Base-by-base conservation (phyloP, 208 protist genomes). In the Porcisia deanei region DNA sequence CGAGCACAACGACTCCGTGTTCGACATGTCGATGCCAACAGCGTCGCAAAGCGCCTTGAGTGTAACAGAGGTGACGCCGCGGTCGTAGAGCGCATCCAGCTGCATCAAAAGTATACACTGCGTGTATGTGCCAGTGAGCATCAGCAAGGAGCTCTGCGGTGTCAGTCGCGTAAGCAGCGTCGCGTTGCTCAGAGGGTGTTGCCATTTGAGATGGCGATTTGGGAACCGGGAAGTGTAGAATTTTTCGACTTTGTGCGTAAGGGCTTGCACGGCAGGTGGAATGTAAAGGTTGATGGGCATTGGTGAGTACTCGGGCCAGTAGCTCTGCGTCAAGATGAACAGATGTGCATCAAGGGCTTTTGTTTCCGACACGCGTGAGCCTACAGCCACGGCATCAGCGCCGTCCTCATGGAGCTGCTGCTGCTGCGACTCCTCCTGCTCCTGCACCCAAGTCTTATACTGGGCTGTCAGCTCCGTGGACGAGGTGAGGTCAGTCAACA, bases 91-190 rank as follows among this genome's bases (percentile, higher is more conserved):
- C 12, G 83, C 78, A 78, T 99, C 98, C 60, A 99, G 94, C 16
- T 91, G 80, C 47, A 99, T 86, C 20, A 99, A 78, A 39, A 98
- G 79, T 3, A 97, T 41, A 10, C 92, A 88, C 85, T 99, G 98
- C 22, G 95, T 77, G 49, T 99, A 79, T 30, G 97, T 98, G 10
- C 98, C 95, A 0, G 78, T 70, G 12, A 99, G 75, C 41, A 98
- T 94, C 5, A 87, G 87, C 34, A 66, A 64, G 14, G 73, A 75
- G 55, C 91, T 61, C 52, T 79, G 65, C n/a, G 73, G 72, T 20
- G 73, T 79, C 12, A 77, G 81, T 37, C 58, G 77, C 45, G 68
- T 88, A 76, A 81, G 85, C 34, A 99, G 53, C 10, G 90, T 80
- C 55, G 89, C 97, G 59, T 90, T 73, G 39, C 85, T 85, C 34